Evolutionary conservation across 2,329 filamentous ascomycete species (phyloP).

Genomic region (Leptographium flavum): DNA sequence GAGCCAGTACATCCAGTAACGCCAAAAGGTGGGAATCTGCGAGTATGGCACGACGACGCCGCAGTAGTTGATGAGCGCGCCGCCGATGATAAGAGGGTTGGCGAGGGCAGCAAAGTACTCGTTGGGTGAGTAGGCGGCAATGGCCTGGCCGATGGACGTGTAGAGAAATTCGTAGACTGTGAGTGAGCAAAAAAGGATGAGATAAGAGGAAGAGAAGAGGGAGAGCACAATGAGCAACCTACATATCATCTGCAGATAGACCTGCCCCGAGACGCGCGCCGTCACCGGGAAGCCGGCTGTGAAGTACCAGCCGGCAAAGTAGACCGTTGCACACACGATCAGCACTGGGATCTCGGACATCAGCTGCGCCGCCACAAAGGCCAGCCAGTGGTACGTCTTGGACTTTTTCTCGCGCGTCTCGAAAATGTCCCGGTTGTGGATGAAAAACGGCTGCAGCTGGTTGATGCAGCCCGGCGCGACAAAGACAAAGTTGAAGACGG

Average conservation of each 20-base stretch:
- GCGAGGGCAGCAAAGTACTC: constrained; percentile 43
- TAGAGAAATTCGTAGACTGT: constrained; percentile 43
- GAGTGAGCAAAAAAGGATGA: background rate
- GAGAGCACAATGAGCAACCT: constrained; percentile 38
- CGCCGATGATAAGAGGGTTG: constrained; percentile 40
- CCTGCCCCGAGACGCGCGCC: background rate
- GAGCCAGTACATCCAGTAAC: constrained; percentile 47
- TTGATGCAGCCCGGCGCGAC: background rate
- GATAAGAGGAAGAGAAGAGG: no score
- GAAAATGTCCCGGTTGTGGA: constrained; percentile 67
- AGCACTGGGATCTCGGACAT: constrained; percentile 78
- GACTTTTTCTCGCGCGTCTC: constrained; percentile 72
- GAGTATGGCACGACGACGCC: constrained; percentile 58
- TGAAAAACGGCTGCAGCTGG: constrained; percentile 49
- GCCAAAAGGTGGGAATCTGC: constrained; percentile 52
- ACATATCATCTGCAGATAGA: background rate
- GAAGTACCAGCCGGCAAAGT: constrained; percentile 62
- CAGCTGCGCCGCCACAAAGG: constrained; percentile 71
- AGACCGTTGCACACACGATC: constrained; percentile 52
- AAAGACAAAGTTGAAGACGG: constrained; percentile 34
- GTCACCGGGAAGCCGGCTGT: constrained; percentile 47
- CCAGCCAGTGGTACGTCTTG: constrained; percentile 72
- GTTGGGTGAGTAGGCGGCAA: constrained; percentile 47
- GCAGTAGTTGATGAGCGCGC: constrained; percentile 52
- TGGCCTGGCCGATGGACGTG: constrained; percentile 45